Evolutionary conservation across 495 filamentous ascomycete genomes (phyloP), one percentile per base, ranked within the genome.

Genomic region (Penicillium ochrochloron): DNA sequence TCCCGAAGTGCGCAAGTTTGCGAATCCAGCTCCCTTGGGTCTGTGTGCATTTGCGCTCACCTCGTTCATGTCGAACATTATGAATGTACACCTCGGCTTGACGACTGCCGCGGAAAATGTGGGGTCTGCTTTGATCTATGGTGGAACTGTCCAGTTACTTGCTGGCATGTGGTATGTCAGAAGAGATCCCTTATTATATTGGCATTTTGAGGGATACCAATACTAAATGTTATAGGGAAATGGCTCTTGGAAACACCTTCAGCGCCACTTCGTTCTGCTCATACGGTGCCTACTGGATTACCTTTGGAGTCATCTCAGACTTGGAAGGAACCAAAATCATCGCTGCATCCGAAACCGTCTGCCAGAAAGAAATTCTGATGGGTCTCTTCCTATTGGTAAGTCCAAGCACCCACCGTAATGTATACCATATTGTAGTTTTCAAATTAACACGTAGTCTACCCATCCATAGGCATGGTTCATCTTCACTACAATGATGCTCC

Each of bases 241-340:
- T 95, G 90, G 92, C 91, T 27, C 84, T 92, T 4, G 93, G 92
- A 60, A 96, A 93, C 81, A 95, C 93, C 15, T 96, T 97, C 60
- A 92, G 91, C 83, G 93, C 92, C 23, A 96, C 92, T n/a, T 91
- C 93, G 5, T 86, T 97, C 56, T 92, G 90, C 5, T 96, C 93
- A 0, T 97, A 91, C 73, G 93, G 93, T 54, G 93, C 92, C 60
- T 96, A 96, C 85, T 97, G 93, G 93, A 86, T 97, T 67, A 85
- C 90, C 41, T 91, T 87, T 70, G 92, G 83, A 62, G 86, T 96
- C 77, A 83, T 93, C 63, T 82, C 93, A 59, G 92, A 90, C n/a
- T 86, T 91, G 0, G 80, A 86, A 35, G 85, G 83, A 31, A 85
- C 87, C 68, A 72, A 79, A 23, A 85, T 88, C 41, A 75, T 72